phyloP scores from a whole-genome alignment of 176 grass and related monocot genomes.

The Juncus inflexus region DNA sequence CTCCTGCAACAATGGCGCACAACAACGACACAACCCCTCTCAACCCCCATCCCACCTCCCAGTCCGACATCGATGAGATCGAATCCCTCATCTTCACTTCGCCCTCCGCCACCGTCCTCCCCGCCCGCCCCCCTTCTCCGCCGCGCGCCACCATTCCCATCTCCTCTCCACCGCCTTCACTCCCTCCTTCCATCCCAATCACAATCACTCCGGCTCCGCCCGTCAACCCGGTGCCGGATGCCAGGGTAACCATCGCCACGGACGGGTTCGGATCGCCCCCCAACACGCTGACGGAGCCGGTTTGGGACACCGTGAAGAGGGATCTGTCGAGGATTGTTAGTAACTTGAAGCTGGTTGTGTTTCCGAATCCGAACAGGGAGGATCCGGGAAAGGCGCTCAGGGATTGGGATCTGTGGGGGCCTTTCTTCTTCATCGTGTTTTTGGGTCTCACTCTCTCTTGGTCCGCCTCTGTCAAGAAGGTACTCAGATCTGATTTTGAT shows the following conservation, averaged over 20 bases:
- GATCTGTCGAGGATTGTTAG: slow-evolving; percentile 94
- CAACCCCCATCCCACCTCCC: slow-evolving; percentile 82
- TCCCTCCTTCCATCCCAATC: slow-evolving; percentile 48
- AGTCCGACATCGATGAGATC: slow-evolving; percentile 99
- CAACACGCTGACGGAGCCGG: slow-evolving; percentile 94
- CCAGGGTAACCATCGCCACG: slow-evolving; percentile 44
- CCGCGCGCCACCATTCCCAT: slow-evolving; percentile 84
- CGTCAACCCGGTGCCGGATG: slow-evolving; percentile 6
- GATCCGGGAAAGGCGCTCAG: slow-evolving; percentile 94
- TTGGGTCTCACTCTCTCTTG: slow-evolving; percentile 88
- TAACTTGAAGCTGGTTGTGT: slow-evolving; percentile 98
- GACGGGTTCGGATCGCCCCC: slow-evolving; percentile 64
- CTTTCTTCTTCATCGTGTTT: slow-evolving; percentile 99
- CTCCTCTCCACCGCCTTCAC: slow-evolving; percentile 37
- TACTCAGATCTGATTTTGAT: slow-evolving; percentile 23
- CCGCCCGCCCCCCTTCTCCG: slow-evolving; percentile 67
- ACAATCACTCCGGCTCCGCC: slow-evolving; percentile 32
- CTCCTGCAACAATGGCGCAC: slow-evolving; percentile 52
- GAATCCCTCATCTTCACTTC: slow-evolving; percentile 81
- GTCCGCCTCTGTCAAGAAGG: slow-evolving; percentile 96
- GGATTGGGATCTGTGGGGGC: slow-evolving; percentile 98
- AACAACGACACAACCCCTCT: slow-evolving; percentile 80
- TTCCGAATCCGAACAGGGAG: slow-evolving; percentile 92
- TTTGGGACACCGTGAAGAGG: slow-evolving; percentile 97
- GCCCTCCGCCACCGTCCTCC: slow-evolving; percentile 65